Evolutionary conservation across 495 filamentous ascomycete genomes (phyloP).

Genomic region (Neurospora sp.): DNA sequence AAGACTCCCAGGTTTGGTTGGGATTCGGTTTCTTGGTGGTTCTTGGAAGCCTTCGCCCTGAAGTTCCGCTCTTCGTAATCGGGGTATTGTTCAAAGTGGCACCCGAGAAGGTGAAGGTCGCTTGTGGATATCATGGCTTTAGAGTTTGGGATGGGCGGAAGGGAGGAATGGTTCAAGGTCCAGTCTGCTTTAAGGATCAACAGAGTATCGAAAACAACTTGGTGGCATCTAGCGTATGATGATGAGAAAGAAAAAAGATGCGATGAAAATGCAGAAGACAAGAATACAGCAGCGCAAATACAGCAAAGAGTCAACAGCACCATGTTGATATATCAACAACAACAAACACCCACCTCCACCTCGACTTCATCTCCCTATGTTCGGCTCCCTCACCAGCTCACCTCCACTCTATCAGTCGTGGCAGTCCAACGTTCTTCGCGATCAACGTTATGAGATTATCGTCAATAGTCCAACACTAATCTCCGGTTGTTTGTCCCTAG

Average conservation of each 20-base stretch:
- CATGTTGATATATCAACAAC: neutral
- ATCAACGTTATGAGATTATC: neutral
- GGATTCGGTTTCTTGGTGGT: neutral
- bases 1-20: neutral
- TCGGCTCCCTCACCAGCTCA: neutral
- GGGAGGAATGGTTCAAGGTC: neutral
- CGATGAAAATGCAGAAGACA: neutral
- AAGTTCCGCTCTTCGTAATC: neutral
- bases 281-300: neutral
- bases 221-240: rapidly evolving
- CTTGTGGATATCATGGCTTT: neutral
- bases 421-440: neutral
- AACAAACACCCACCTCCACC: neutral
- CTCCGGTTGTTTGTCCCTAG: neutral
- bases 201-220: neutral
- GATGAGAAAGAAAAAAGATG: neutral
- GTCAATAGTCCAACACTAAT: neutral
- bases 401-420: neutral
- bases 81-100: neutral
- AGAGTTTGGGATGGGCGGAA: neutral
- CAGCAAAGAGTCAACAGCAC: neutral
- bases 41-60: neutral
- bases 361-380: neutral
- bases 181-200: neutral
- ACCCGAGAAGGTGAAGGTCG: neutral